Conservation (phyloP, 2,329 filamentous ascomycete species). For the Botrytis tulipae region DNA sequence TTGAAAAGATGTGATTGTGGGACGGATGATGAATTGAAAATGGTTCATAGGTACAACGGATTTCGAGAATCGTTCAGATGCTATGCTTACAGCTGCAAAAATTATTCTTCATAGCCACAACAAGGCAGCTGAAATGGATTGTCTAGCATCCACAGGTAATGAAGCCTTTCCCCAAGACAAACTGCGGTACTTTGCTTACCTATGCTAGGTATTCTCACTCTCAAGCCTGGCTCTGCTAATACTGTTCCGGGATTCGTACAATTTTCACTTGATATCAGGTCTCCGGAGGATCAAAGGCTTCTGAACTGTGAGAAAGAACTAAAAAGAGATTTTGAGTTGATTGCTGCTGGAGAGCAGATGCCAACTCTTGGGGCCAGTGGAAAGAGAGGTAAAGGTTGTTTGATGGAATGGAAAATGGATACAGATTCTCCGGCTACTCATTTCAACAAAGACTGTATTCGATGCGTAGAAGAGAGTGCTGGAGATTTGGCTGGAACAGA, state of each 20-base stretch:
- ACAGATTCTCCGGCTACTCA: slow-evolving; percentile 59
- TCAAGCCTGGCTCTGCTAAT: slow-evolving; percentile 68
- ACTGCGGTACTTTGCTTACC: neutral
- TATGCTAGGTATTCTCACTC: slow-evolving; percentile 58
- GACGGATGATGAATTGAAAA: neutral
- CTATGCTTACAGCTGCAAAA: slow-evolving; percentile 63
- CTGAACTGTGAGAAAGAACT: slow-evolving; percentile 56
- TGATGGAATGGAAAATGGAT: slow-evolving; percentile 59
- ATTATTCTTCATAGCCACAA: slow-evolving; percentile 66
- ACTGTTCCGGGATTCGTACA: slow-evolving; percentile 67
- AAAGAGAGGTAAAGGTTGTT: slow-evolving; percentile 50
- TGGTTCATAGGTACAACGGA: slow-evolving; percentile 57
- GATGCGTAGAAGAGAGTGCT: slow-evolving; percentile 60
- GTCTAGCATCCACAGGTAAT: slow-evolving; percentile 55
- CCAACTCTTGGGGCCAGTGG: slow-evolving; percentile 45
- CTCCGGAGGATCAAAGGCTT: slow-evolving; percentile 55
- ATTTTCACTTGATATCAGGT: slow-evolving; percentile 68
- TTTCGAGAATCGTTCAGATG: slow-evolving; percentile 63
- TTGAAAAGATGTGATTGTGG: neutral
- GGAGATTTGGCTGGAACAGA: slow-evolving; percentile 53
- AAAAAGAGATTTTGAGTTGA: slow-evolving; percentile 55
- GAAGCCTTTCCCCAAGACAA: neutral
- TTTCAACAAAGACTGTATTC: slow-evolving; percentile 67
- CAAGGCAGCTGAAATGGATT: slow-evolving; percentile 57
- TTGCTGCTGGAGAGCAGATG: slow-evolving; percentile 57